Percentiles rank a stretch among this genome's conserved stretches.
phyloP scores from a whole-genome alignment of 805 yeast genomes.

The Blastobotrys mokoenaii region DNA sequence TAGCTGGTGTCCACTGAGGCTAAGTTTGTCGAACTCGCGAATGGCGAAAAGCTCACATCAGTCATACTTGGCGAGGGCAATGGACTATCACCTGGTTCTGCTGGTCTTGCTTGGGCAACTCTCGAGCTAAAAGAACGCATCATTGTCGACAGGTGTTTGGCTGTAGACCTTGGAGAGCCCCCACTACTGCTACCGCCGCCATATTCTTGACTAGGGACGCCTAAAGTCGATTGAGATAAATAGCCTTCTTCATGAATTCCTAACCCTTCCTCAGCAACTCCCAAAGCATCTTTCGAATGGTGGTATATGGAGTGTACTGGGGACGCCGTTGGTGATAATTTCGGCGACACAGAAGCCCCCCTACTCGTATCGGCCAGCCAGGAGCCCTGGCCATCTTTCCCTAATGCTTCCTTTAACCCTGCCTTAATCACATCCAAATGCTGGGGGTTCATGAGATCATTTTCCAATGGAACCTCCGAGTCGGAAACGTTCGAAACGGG shows the following conservation, averaged over 20 bases:
- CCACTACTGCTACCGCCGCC: background rate
- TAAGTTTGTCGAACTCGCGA: background rate
- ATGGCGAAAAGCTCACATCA: constrained; percentile 1
- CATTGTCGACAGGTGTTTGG: constrained; percentile 1
- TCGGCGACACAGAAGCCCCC: background rate
- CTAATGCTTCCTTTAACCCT: constrained; percentile 18
- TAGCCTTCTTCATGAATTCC: no score
- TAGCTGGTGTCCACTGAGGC: no score
- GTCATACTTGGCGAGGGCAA: background rate
- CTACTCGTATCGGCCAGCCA: constrained; percentile 11
- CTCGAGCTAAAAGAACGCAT: background rate
- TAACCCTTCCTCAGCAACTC: no score
- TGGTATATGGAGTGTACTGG: no score
- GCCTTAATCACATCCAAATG: constrained; percentile 6
- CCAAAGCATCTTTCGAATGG: no score
- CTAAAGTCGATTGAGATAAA: no score
- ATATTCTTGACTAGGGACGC: background rate
- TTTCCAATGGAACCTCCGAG: background rate
- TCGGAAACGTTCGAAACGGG: background rate
- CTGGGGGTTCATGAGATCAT: background rate
- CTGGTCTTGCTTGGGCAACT: background rate
- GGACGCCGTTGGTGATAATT: background rate
- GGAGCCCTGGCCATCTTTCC: constrained; percentile 15
- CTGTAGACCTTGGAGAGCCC: background rate
- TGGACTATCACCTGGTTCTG: background rate